These are phyloP conservation scores for Penicillium sp. DNA, from an alignment of 2,329 filamentous ascomycete species.

Conservation along the genomic window DNA sequence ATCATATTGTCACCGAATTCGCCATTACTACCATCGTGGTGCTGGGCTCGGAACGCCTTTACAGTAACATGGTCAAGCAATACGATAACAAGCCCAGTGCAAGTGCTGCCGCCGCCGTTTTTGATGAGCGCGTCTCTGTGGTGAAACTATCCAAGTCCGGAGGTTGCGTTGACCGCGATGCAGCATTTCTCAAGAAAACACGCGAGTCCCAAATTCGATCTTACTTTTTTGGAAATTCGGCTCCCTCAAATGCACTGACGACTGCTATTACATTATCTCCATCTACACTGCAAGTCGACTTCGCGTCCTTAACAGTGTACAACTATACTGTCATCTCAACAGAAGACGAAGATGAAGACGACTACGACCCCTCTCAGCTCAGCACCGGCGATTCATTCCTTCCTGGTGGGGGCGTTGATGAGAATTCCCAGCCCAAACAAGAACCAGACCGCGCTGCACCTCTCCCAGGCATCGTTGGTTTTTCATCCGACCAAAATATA, in stretches of 20 bases:
- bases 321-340: slow-evolving; percentile 60
- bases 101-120: slow-evolving; percentile 44
- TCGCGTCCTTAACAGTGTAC: slow-evolving; percentile 72
- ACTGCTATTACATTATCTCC: slow-evolving; percentile 73
- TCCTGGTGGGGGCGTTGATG: slow-evolving; percentile 32
- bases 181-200: slow-evolving; percentile 68
- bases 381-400: slow-evolving; percentile 36
- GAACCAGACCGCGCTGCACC: slow-evolving; percentile 17
- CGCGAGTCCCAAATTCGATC: slow-evolving; percentile 78
- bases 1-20: slow-evolving; percentile 73
- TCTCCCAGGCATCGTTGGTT: slow-evolving; percentile 25
- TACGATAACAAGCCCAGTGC: slow-evolving; percentile 57
- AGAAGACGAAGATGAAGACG: slow-evolving; percentile 53
- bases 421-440: slow-evolving; percentile 16
- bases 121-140: slow-evolving; percentile 69
- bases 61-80: slow-evolving; percentile 69
- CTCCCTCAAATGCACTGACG: slow-evolving; percentile 40
- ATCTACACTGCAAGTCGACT: slow-evolving; percentile 81
- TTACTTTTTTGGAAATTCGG: slow-evolving; percentile 85
- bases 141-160: slow-evolving; percentile 81
- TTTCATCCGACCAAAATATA: slow-evolving; percentile 17
- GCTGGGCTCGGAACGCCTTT: slow-evolving; percentile 74
- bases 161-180: slow-evolving; percentile 76
- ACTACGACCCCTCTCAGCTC: slow-evolving; percentile 40
- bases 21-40: slow-evolving; percentile 78